Evolutionary conservation across 306 rosid genomes (phyloP), one percentile per base, ranked within the genome.

Genomic region (Dryas alaskensis): DNA sequence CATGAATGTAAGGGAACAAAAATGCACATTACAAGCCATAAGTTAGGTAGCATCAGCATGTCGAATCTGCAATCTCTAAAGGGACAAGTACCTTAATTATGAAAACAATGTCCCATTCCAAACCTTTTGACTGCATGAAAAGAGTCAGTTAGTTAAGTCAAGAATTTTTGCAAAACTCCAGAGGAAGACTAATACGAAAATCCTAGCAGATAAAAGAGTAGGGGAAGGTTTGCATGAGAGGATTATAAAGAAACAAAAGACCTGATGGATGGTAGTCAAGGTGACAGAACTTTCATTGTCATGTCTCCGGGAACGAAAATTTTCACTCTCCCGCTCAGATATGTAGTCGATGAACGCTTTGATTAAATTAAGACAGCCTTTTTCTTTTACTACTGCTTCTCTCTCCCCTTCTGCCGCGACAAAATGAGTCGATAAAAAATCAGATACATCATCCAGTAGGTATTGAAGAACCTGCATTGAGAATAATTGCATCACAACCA

Each of bases 71-170:
- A n/a, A 68, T 60, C 5, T 4, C 10, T 13, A n/a, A 27, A 17
- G 1, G 49, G 8, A 51, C 65, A 78, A 81, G 58, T 85, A 93
- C 98, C 98, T 93, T 93, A 76, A 93, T 80, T 79, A 93, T 84
- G 90, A 93, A 93, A 82, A 93, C 98, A 76, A 85, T 80, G 72
- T 93, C 97, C 98, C 98, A 93, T 80, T 93, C 98, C 81, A 93
- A 86, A 73, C 98, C 98, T 82, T 93, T 93, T 42, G 98, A 92
- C 98, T 93, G 67, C 89, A 88, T 19, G 77, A 75, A 60, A 43
- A 57, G 45, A 61, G 7, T 52, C 45, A 77, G 45, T n/a, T 12
- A 16, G 40, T 37, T 46, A 60, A 71, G 53, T 51, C 72, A 60
- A 60, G 25, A 53, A 65, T 51, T 8, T 40, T 43, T 13, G 65